Percentiles rank a stretch among this genome's conserved stretches.
These are phyloP conservation scores for Colletotrichum simmondsii DNA, from an alignment of 2,329 filamentous ascomycete species.

Conservation along the genomic window DNA sequence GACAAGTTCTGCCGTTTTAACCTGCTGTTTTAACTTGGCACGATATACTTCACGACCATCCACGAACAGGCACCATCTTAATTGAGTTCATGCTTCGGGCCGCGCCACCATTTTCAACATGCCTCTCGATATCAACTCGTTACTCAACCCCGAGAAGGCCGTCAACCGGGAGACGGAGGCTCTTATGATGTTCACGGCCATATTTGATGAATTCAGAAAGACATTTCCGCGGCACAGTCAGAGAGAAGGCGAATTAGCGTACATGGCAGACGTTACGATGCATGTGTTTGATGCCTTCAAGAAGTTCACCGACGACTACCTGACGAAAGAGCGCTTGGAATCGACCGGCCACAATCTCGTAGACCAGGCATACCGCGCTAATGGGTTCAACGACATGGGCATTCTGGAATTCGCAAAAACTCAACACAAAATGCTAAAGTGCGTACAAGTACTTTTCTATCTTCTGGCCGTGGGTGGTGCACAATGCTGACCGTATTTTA, in stretches of 20 bases:
- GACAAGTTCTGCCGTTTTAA: not conserved
- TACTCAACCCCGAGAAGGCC: constrained; percentile 19
- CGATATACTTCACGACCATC: not conserved
- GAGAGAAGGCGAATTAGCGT: constrained; percentile 13
- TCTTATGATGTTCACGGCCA: constrained; percentile 5
- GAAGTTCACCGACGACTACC: constrained; percentile 5
- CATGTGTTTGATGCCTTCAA: constrained; percentile 6
- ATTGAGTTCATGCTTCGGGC: not conserved
- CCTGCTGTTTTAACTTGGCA: not conserved
- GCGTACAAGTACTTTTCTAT: not conserved
- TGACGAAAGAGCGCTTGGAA: constrained; percentile 17
- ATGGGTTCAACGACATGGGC: constrained; percentile 18
- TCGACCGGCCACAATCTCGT: constrained; percentile 27
- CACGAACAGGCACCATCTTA: not conserved
- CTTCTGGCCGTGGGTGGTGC: too few species aligned
- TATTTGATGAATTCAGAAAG: not conserved
- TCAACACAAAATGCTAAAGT: constrained; percentile 25
- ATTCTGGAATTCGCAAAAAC: constrained; percentile 25
- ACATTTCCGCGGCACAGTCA: not conserved
- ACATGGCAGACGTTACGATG: constrained; percentile 1
- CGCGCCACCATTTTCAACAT: not conserved
- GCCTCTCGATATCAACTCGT: constrained; percentile 15
- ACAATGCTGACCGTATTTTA: not conserved
- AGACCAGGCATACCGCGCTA: constrained; percentile 15
- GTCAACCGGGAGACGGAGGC: constrained; percentile 8